phyloP scores from a whole-genome alignment of 176 grass and related monocot species.

The Paspalum vaginatum region DNA sequence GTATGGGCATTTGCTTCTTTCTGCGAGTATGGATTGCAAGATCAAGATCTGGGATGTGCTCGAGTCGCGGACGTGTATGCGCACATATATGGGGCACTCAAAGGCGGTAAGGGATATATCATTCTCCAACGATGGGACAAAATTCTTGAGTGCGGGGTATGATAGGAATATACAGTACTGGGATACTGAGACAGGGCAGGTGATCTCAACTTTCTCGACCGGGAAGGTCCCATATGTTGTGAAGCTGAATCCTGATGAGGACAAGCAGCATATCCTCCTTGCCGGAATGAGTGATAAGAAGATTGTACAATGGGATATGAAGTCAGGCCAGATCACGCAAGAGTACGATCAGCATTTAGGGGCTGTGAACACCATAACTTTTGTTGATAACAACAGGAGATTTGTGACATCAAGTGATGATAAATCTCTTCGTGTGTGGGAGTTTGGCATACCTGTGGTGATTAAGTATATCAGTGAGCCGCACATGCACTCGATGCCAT shows the following conservation, averaged over 20 bases:
- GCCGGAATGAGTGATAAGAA: constrained; percentile 99
- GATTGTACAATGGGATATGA: constrained; percentile 99
- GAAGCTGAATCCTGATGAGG: constrained; percentile 96
- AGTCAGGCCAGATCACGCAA: constrained; percentile 90
- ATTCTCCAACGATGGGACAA: constrained; percentile 87
- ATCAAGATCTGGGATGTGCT: constrained; percentile 98
- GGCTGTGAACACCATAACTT: constrained; percentile 96
- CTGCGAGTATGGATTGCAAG: constrained; percentile 97
- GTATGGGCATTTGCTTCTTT: constrained; percentile 81
- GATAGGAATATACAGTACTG: constrained; percentile 98
- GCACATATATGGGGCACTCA: constrained; percentile 98
- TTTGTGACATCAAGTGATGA: constrained; percentile 99
- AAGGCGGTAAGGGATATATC: constrained; percentile 96
- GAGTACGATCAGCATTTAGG: constrained; percentile 97
- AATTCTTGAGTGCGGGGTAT: constrained; percentile 96
- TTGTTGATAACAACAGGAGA: constrained; percentile 97
- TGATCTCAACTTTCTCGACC: constrained; percentile 96
- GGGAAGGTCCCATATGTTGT: constrained; percentile 94
- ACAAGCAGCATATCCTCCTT: constrained; percentile 96
- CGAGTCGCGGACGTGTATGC: constrained; percentile 82
- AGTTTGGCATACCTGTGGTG: constrained; percentile 96
- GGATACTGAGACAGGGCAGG: constrained; percentile 97
- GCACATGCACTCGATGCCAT: constrained; percentile 99
- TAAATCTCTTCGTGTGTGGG: constrained; percentile 94
- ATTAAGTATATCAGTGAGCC: constrained; percentile 99